Evolutionary conservation across 495 filamentous ascomycete species (phyloP), one percentile per base, ranked within the genome.

Genomic region (Apiosordaria backusii): DNA sequence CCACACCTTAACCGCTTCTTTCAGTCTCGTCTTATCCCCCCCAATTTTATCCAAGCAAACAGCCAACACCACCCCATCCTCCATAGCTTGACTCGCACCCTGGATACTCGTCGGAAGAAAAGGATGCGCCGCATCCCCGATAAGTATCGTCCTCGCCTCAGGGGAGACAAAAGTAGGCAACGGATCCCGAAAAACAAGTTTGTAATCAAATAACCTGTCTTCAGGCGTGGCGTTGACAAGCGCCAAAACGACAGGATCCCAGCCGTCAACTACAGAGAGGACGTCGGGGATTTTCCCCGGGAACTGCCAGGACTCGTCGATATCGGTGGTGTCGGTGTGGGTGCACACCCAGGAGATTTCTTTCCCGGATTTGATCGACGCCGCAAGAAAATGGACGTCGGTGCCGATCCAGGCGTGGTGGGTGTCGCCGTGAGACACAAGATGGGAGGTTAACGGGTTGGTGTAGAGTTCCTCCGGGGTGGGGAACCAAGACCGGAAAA

Each of bases 301-400:
- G 29, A 87, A 83, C 60, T 84, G 84, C 87, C 87, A 90, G 45
- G 82, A 84, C 72, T 90, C 87, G 60, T 87, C 85, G 57, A 82
- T 76, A 63, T 75, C 70, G 6, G 69, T 69, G 25, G 75, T 69
- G 26, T 76, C 74, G 21, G 71, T 81, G 68, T 90, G 88, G 10
- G 88, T 90, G 52, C 88, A 84, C n/a, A 90, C 88, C 88, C 88
- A 91, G 65, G 85, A 87, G 52, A 89, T 85, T 65, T 90, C 88
- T 21, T 78, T 79, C 0, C 87, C 87, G 62, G 81, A 79, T 75
- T 88, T 88, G 72, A 88, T 82, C 9, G 81, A 84, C 4, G 81
- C 83, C 45, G 85, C 85, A 55, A 89, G 79, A 72, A 89, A 87
- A 74, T 89, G 87, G 24, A 89, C 82, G 62, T 89, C 85, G 1